Conservation (phyloP, 257 asterid genomes). For the Solanum rostratum region DNA sequence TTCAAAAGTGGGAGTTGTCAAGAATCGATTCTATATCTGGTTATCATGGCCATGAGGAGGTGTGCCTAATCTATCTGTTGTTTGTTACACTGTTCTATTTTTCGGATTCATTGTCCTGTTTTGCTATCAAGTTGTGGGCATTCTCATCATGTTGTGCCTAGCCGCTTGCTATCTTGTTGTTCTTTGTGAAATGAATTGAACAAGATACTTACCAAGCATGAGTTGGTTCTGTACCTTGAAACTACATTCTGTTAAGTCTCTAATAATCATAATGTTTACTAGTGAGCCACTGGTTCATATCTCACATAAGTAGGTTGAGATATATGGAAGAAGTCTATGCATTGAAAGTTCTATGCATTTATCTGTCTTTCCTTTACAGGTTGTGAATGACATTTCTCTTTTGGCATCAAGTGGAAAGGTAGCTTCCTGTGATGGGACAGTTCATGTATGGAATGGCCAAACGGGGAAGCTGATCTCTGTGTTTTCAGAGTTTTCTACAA, state of each 20-base stretch:
- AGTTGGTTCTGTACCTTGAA: background rate
- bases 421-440: conserved; percentile 98
- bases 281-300: background rate
- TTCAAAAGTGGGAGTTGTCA: conserved; percentile 87
- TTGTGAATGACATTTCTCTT: conserved; percentile 70
- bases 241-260: background rate
- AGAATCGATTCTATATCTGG: conserved; percentile 62
- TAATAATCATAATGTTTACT: background rate
- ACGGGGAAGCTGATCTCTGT: conserved; percentile 63
- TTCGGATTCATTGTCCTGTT: background rate
- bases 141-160: background rate
- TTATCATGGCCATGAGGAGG: conserved; percentile 97
- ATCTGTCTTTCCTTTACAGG: conserved; percentile 32
- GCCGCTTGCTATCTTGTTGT: background rate
- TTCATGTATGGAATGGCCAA: conserved; percentile 93
- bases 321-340: background rate
- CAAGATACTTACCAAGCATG: background rate
- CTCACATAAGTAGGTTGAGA: background rate
- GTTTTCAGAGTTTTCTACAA: conserved; percentile 52
- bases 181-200: background rate
- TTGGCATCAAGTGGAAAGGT: conserved; percentile 76
- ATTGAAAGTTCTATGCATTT: background rate
- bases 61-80: conserved; percentile 23
- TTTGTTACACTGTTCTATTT: background rate
- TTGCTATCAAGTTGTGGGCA: background rate